Base-by-base conservation (phyloP, 2,329 filamentous ascomycete species). In the Ustilaginoidea virens region DNA sequence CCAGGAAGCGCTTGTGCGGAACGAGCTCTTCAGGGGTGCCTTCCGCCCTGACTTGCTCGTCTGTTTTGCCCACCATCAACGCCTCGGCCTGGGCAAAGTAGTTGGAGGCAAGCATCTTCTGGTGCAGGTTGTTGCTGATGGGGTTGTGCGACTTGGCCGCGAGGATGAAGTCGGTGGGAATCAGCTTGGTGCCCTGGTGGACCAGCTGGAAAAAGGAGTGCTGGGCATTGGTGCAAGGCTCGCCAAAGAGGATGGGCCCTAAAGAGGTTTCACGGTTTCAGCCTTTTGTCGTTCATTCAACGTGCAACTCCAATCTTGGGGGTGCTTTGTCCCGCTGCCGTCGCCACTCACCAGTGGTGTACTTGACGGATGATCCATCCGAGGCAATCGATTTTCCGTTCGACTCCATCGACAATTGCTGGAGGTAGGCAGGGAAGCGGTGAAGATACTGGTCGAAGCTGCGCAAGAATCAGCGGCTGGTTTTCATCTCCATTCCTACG, bases 161-260 rank as follows among this genome's bases (percentile, higher is more conserved):
- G 45, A 98, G 66, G 61, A 98, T 92, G 66, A 98, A 98, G 61
- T 98, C 90, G 43, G 87, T 79, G 11, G 90, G 90, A 52, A 98
- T 96, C 48, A 98, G 76, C 73, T 96, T 96, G 46, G 90, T 98
- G 48, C 90, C 90, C 60, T 98, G 90, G 69, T 98, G 90, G 34
- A 98, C 75, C 27, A 98, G 78, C 70, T 98, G 90, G 78, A 92
- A 98, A 76, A 98, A 98, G 36, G 90, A 96, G 72, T 98, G 90
- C 66, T 98, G 90, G 25, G 90, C 90, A 53, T 98, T 98, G 55
- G 90, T 98, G 59, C 85, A 92, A 30, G 90, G 90, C 68, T 98
- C 90, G 50, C 90, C 90, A 52, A 98, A 98, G 38, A 98, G 66
- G 51, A 98, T 87, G 31, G 90, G 74, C 27, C 90, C 60, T 61